These are phyloP conservation scores for Geotrichum klebahnii DNA, from an alignment of 1,139 yeast genomes.

Conservation along the genomic window DNA sequence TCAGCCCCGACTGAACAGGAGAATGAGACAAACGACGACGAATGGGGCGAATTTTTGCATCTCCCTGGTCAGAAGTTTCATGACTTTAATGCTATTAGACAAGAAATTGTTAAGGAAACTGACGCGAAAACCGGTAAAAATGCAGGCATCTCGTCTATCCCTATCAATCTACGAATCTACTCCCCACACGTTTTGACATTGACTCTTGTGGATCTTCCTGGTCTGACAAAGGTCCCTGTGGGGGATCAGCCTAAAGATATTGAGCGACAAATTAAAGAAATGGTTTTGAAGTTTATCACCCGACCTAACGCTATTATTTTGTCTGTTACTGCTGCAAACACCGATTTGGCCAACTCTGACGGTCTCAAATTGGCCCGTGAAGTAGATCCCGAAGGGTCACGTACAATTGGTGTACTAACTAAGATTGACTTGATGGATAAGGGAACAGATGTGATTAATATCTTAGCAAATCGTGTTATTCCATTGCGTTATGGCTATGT, in stretches of 20 bases:
- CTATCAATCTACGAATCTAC: conserved; percentile 88
- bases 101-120: conserved; percentile 88
- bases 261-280: conserved; percentile 88
- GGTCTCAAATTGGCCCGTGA: conserved; percentile 94
- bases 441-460: conserved; percentile 96
- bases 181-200: conserved; percentile 96
- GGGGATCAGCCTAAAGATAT: conserved; percentile 98
- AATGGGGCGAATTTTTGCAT: conserved; percentile 98
- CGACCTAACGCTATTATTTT: conserved; percentile 94
- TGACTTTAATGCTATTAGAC: conserved; percentile 86
- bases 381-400: conserved; percentile 94
- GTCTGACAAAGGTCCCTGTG: conserved; percentile 97
- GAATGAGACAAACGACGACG: conserved; percentile 41
- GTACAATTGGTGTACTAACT: conserved; percentile 95
- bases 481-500: conserved; percentile 94
- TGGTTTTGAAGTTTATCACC: conserved; percentile 88
- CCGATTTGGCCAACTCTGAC: conserved; percentile 95
- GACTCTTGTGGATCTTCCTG: conserved; percentile 96
- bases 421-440: conserved; percentile 96
- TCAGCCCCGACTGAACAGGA: conserved; percentile 7
- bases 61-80: conserved; percentile 81
- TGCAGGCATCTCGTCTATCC: conserved; percentile 85
- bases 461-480: conserved; percentile 90
- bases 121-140: conserved; percentile 91
- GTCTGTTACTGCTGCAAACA: conserved; percentile 94